Base-by-base conservation (phyloP, 2,329 filamentous ascomycete genomes). In the Aureobasidium musti region DNA sequence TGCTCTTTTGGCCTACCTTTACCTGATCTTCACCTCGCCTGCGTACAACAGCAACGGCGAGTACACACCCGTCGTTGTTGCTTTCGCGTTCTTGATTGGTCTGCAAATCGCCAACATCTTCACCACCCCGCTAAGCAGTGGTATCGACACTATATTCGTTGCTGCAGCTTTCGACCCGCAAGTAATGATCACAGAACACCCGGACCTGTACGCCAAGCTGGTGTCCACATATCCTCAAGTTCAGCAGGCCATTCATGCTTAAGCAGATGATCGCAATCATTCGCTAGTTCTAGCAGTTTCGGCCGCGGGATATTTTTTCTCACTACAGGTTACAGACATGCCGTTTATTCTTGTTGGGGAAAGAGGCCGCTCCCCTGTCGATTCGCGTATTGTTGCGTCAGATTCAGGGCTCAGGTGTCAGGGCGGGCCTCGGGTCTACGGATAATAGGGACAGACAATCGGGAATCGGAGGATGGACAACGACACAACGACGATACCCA, bases 61-160 rank as follows among this genome's bases (percentile, higher is more conserved):
- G 13, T 96, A 88, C 76, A 95, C 91, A 0, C 83, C 89, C 0
- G 87, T 96, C 10, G 84, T 96, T 21, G 85, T 96, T 75, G 91
- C 91, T 0, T 96, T 94, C 76, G 82, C 92, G 0, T 97, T 97
- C 80, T 80, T 97, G 63, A 93, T 97, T 70, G 94, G 94, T 7
- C 80, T 97, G 70, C 94, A 97, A 77, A 90, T 97, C 68, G 90
- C 89, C 76, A 90, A 96, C 77, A 86, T 96, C 70, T 96, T 97
- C 79, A 91, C 94, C 39, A 94, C 91, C 0, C 94, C 94, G 0
- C 82, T 98, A 66, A 89, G 89, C 69, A 93, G 89, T 72, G 94
- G 94, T n/a, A 87, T 96, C 69, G 91, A 96, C 71, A 96, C 93
- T 0, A 91, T 97, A 68, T 97, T 97, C 72, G 91, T 97, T 0